phyloP scores from a whole-genome alignment of 768 basidiomycete species.

The Boletus sp. region DNA sequence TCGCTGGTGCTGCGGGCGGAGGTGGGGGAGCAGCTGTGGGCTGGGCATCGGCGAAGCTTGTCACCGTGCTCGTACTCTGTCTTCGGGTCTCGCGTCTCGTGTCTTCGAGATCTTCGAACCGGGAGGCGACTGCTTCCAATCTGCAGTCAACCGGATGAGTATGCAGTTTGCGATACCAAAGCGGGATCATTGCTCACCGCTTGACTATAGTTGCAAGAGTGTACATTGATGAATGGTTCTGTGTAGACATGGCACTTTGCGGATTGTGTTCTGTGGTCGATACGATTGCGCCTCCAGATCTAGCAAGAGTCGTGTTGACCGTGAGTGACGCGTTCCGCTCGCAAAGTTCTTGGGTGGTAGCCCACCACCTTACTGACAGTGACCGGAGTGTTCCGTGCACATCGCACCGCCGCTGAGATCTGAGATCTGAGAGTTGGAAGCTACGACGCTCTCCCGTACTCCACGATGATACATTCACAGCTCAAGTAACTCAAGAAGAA shows the following conservation, averaged over 20 bases:
- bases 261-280: neutral
- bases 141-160: slow-evolving; percentile 38
- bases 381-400: slow-evolving; percentile 23
- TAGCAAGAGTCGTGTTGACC: neutral
- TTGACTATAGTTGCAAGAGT: slow-evolving; percentile 82
- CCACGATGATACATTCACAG: neutral
- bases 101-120: slow-evolving; percentile 91
- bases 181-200: slow-evolving; percentile 47
- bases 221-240: slow-evolving; percentile 52
- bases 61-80: slow-evolving; percentile 33
- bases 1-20: slow-evolving; percentile 36
- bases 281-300: neutral
- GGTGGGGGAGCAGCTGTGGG: slow-evolving; percentile 31
- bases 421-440: neutral
- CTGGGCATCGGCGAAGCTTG: slow-evolving; percentile 23
- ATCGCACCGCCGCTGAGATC: neutral
- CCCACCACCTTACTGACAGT: slow-evolving; percentile 3
- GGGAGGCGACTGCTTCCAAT: slow-evolving; percentile 88
- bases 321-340: slow-evolving; percentile 1
- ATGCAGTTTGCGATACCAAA: slow-evolving; percentile 4
- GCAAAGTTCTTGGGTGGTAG: too few species aligned
- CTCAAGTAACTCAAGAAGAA: neutral
- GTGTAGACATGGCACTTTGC: slow-evolving; percentile 27
- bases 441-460: neutral
- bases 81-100: slow-evolving; percentile 23